These are phyloP conservation scores for Yamadazyma membranifaciens DNA, from an alignment of 1,139 yeast species.

Conservation along the genomic window DNA sequence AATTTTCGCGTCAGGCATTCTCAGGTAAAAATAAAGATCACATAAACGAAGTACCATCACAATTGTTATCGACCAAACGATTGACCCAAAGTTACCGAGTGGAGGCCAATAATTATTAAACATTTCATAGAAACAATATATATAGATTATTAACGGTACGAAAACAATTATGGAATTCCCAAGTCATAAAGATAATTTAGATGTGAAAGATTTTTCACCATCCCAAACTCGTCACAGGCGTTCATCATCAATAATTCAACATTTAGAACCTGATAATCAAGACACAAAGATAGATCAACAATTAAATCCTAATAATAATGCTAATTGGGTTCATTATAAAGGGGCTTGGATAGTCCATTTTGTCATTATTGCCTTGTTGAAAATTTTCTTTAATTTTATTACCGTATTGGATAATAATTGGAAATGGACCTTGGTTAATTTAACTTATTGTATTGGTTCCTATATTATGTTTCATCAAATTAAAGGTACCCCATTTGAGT, in stretches of 20 bases:
- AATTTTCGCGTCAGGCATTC: too few relatives aligned
- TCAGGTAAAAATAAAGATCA: neutral
- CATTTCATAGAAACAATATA: too few relatives aligned
- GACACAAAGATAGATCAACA: conserved; percentile 94
- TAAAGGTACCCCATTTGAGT: conserved; percentile 96
- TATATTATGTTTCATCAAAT: conserved; percentile 96
- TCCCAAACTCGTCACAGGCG: conserved; percentile 40
- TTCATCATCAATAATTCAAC: conserved; percentile 64
- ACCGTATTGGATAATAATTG: conserved; percentile 72
- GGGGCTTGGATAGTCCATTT: conserved; percentile 96
- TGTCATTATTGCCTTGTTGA: conserved; percentile 72
- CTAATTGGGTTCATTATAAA: conserved; percentile 93
- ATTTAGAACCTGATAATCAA: conserved; percentile 87
- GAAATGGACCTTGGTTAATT: conserved; percentile 92
- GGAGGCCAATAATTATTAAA: too few relatives aligned
- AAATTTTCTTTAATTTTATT: conserved; percentile 72
- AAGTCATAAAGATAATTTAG: conserved; percentile 6
- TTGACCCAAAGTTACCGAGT: neutral
- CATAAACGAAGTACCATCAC: neutral
- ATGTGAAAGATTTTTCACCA: conserved; percentile 13
- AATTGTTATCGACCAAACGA: neutral
- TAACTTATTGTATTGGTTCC: conserved; percentile 86
- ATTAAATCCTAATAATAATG: conserved; percentile 84
- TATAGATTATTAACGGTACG: neutral
- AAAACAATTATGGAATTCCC: conserved; percentile 8